Conservation (phyloP, 257 asterid species). For the Nicotiana attenuata region DNA sequence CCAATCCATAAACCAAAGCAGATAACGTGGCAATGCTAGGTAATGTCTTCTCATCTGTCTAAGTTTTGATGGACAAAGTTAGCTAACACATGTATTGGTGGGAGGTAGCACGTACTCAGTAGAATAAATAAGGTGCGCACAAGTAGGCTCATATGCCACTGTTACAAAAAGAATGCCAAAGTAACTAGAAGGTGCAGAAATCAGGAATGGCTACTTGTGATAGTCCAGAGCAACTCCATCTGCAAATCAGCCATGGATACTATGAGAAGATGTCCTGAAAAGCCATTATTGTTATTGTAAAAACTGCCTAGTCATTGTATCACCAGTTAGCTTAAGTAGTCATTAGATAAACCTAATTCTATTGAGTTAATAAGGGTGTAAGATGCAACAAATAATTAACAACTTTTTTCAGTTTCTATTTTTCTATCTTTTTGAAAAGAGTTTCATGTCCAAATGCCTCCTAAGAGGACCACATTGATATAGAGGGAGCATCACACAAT, state of each 20-base stretch:
- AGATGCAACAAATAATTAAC: background rate
- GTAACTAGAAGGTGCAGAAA: background rate
- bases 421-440: background rate
- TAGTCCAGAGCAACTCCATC: too few species aligned
- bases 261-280: background rate
- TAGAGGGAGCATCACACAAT: background rate
- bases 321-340: background rate
- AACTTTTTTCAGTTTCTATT: background rate
- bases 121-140: too few species aligned
- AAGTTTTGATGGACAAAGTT: background rate
- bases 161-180: too few species aligned
- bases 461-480: too few species aligned
- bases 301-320: background rate
- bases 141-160: too few species aligned
- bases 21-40: fast-evolving
- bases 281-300: background rate
- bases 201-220: background rate
- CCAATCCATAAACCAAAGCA: background rate
- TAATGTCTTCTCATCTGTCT: background rate
- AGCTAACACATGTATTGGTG: too few species aligned
- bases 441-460: background rate
- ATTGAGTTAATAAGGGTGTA: background rate
- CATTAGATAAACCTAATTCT: background rate
- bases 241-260: background rate
- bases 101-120: too few species aligned